Base-by-base conservation (phyloP, 257 asterid genomes). In the Primulina huaijiensis region DNA sequence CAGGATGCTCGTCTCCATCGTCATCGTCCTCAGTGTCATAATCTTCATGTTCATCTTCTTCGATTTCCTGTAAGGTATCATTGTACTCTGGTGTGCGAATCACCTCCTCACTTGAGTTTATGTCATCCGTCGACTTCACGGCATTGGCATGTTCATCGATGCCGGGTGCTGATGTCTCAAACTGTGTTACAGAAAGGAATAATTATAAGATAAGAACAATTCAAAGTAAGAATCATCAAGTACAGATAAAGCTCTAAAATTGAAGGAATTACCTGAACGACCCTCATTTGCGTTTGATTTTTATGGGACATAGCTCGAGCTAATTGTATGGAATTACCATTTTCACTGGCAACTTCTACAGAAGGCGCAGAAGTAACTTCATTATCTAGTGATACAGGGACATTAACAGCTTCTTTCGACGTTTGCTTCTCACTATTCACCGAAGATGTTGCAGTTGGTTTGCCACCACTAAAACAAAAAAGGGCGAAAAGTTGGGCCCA, bases 331-430 rank as follows among this genome's bases (percentile, higher is more conserved):
- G 71, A 72, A 62, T 78, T 72, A 21, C 31, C 80, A 31, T 61
- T 77, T 64, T 80, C 83, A 50, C 57, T 60, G 35, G 75, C 75
- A 53, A 68, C 75, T 76, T 79, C 87, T 60, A 76, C 63, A 40
- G 77, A 64, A 20, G 75, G 88, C 21, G 79, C 75, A 8, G 90
- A 81, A 50, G 81, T 80, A 64, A 79, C 83, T 77, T 83, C 92
- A 72, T 77, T 69, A 63, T 82, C 82, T 16, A 30, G 82, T 8
- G 78, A 70, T 40, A 53, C 29, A 65, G 79, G 67, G 20, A 75
- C 82, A 64, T 71, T 75, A 14, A 67, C 78, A 57, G 69, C 81
- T 65, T 71, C 83, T 68, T 63, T 82, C 14, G 71, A 86, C 8
- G 65, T 64, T 76, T 72, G 79, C 73, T 71, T 79, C 76, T 71